Base-by-base conservation (phyloP, 495 filamentous ascomycete genomes). In the Penicillium waksmanii region DNA sequence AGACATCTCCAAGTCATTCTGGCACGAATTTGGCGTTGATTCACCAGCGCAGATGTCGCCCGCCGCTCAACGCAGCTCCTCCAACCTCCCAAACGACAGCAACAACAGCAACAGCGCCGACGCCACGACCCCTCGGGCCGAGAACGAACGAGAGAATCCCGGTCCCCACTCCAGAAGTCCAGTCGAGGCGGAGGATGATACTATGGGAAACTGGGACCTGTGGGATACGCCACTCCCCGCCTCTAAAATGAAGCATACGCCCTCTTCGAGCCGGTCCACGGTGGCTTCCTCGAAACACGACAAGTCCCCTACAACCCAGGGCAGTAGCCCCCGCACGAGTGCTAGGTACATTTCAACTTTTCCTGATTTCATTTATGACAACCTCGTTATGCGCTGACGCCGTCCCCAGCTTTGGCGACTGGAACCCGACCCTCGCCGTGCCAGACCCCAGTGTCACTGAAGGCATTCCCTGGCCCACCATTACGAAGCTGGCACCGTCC, bases 391-490 rank as follows among this genome's bases (percentile, higher is more conserved):
- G 60, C 63, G 69, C 70, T 76, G 66, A 73, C 67, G 56, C 60
- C 57, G 46, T 57, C 53, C 57, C 38, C 64, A 77, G 72, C 63
- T 75, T 77, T 71, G 77, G 72, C 66, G 80, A 77, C 53, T 78
- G 67, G 73, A 76, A 71, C 60, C 66, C 70, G 25, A 47, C 61
- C 57, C 55, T 68, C 60, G 51, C 66, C 64, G 52, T 73, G 3
- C 68, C 67, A 50, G 67, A 74, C 59, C 68, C 71, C 66, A 76
- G 58, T 62, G 69, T 72, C 50, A 72, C 66, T 40, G 75, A 90
- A 63, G 86, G 89, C 33, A 83, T 92, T 46, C 85, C 85, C 23
- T 90, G 88, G 80, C 85, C 85, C 23, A 80, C 81, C 12, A 77
- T 91, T 27, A 84, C 82, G 54, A 85, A 85, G 49, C 70, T 91